Percentiles rank a stretch among this genome's conserved stretches.
Conservation (phyloP, 768 basidiomycete species). For the Gymnopilus junonius region DNA sequence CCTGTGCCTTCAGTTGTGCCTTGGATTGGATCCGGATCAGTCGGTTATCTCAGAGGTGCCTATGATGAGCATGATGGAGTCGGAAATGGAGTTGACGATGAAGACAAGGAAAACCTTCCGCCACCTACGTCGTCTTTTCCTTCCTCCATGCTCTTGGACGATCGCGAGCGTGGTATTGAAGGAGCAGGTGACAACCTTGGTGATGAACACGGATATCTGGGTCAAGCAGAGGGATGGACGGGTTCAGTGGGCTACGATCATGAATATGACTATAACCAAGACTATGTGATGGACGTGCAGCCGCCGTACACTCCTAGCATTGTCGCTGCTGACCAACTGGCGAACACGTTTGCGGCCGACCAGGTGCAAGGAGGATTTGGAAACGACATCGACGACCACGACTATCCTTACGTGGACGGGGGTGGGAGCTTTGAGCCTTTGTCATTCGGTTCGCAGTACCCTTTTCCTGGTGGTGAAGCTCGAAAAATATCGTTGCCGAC, state of each 20-base stretch:
- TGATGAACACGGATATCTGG: not conserved
- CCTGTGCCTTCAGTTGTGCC: not conserved
- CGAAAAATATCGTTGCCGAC: not conserved
- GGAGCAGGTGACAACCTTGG: not conserved
- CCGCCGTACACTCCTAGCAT: not conserved
- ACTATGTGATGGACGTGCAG: not conserved
- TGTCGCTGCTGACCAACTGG: not conserved
- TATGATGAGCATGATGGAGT: too few species aligned
- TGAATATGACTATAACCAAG: not conserved
- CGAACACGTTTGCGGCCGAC: not conserved
- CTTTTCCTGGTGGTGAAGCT: not conserved
- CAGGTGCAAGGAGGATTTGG: not conserved
- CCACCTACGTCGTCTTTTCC: conserved; percentile 4
- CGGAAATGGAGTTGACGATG: conserved; percentile 4
- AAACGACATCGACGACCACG: not conserved
- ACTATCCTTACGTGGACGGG: not conserved
- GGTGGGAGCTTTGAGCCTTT: conserved; percentile 14
- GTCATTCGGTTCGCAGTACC: conserved; percentile 11
- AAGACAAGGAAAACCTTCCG: conserved; percentile 25
- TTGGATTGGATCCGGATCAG: not conserved
- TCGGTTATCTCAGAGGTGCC: too few species aligned
- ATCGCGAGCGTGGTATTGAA: not conserved
- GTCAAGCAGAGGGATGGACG: not conserved
- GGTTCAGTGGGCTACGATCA: not conserved
- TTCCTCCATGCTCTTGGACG: conserved; percentile 9